Percentiles rank a stretch among this genome's conserved stretches.
Evolutionary conservation across 2,329 filamentous ascomycete species (phyloP).

Genomic region (Xylariaceae sp.): DNA sequence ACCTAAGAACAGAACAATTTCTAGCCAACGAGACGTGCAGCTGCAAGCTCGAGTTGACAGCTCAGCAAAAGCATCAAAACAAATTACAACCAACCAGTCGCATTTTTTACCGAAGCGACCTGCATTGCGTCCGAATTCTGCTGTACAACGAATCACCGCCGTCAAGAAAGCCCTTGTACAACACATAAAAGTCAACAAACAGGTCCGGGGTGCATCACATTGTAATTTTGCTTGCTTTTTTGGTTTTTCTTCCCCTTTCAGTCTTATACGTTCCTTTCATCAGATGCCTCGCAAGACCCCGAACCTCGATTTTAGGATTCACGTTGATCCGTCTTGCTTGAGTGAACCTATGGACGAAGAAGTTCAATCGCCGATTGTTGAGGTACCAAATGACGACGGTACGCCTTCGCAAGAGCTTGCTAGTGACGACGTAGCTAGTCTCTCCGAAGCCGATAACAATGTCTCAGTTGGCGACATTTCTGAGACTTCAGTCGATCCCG

Average conservation of each 20-base stretch:
- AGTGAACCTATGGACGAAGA: slow-evolving; percentile 40
- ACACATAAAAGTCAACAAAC: slow-evolving; percentile 12
- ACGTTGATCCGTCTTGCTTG: slow-evolving; percentile 44
- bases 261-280: slow-evolving; percentile 7
- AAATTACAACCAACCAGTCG: background rate
- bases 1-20: slow-evolving; percentile 8
- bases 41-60: slow-evolving; percentile 9
- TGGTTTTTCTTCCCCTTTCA: too few species aligned
- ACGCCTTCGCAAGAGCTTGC: slow-evolving; percentile 2
- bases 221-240: too few species aligned
- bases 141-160: background rate
- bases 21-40: slow-evolving; percentile 8
- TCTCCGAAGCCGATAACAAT: slow-evolving; percentile 2
- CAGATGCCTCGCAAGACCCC: slow-evolving; percentile 26
- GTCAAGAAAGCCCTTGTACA: slow-evolving; percentile 4
- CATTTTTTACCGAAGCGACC: background rate
- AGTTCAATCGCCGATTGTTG: slow-evolving; percentile 14
- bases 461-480: background rate
- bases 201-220: slow-evolving; percentile 10
- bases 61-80: slow-evolving; percentile 8
- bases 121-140: background rate
- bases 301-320: slow-evolving; percentile 45
- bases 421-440: too few species aligned
- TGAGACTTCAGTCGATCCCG: background rate
- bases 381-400: slow-evolving; percentile 20